These are phyloP conservation scores for Eucalyptus marginata DNA, from an alignment of 345 rosid genomes.

Conservation along the genomic window DNA sequence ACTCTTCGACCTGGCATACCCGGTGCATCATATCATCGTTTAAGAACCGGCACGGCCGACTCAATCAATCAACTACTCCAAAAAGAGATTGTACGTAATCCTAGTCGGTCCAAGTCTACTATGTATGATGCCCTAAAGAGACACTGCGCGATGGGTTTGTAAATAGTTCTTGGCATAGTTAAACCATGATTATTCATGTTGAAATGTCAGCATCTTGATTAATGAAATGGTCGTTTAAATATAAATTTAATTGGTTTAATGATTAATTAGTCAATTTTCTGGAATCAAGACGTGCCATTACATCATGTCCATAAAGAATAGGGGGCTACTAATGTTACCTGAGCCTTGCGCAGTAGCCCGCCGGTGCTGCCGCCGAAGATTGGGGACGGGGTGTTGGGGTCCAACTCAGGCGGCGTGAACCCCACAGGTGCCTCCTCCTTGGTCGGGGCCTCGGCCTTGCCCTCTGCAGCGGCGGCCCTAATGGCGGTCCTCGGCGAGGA, in stretches of 20 bases:
- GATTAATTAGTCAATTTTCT: neutral
- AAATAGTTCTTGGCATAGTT: neutral
- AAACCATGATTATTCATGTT: neutral
- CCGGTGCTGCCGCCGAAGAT: slow-evolving; percentile 95
- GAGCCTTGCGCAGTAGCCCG: slow-evolving; percentile 76
- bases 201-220: neutral
- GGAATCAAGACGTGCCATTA: neutral
- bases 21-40: neutral
- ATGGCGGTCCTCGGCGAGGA: slow-evolving; percentile 1
- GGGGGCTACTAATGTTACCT: slow-evolving; percentile 11
- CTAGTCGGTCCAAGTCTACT: neutral
- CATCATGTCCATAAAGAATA: neutral
- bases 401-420: slow-evolving; percentile 87
- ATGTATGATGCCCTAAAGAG: neutral
- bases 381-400: slow-evolving; percentile 94
- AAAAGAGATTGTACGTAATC: neutral
- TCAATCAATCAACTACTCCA: neutral
- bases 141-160: neutral
- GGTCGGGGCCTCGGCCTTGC: slow-evolving; percentile 18
- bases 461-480: slow-evolving; percentile 23
- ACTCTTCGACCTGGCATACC: slow-evolving; percentile 57
- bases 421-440: slow-evolving; percentile 30
- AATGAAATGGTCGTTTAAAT: neutral
- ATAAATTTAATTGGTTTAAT: neutral
- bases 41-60: neutral